These are phyloP conservation scores for Citrullus colocynthis DNA, from an alignment of 306 rosid species.

Conservation along the genomic window DNA sequence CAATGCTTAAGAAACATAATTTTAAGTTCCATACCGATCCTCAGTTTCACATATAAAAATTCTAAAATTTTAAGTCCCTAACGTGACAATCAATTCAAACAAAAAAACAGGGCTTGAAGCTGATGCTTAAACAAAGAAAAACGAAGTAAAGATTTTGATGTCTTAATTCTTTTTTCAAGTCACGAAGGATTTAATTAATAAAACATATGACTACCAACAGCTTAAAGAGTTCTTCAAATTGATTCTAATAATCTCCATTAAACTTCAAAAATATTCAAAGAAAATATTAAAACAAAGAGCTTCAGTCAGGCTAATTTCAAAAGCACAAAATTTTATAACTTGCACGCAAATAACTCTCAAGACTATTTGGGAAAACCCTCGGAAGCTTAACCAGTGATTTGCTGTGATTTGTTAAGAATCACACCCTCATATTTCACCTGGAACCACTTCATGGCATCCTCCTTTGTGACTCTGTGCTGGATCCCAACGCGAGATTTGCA, in stretches of 20 bases:
- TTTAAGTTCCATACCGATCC: neutral
- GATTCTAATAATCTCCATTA: neutral
- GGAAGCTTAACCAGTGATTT: constrained; percentile 16
- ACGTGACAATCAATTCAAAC: neutral
- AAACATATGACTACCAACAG: neutral
- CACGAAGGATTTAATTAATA: neutral
- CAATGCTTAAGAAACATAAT: neutral
- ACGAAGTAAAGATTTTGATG: neutral
- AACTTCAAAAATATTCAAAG: neutral
- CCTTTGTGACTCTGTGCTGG: constrained; percentile 78
- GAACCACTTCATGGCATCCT: constrained; percentile 91
- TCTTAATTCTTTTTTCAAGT: neutral
- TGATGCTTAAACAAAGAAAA: neutral
- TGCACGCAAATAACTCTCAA: neutral
- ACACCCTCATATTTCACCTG: constrained; percentile 87
- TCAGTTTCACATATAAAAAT: no score
- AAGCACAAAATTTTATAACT: constrained; percentile 7
- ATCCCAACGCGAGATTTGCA: constrained; percentile 80
- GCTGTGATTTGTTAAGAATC: constrained; percentile 71
- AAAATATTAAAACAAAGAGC: neutral
- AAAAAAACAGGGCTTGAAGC: neutral
- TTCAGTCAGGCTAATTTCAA: constrained; percentile 1
- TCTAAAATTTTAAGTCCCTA: no score
- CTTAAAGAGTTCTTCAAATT: neutral
- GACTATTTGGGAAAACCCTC: neutral